Percentiles rank a stretch among this genome's conserved stretches.
Conservation (phyloP, 225 moss, liverwort and hornwort species). For the Marchantia paleacea region DNA sequence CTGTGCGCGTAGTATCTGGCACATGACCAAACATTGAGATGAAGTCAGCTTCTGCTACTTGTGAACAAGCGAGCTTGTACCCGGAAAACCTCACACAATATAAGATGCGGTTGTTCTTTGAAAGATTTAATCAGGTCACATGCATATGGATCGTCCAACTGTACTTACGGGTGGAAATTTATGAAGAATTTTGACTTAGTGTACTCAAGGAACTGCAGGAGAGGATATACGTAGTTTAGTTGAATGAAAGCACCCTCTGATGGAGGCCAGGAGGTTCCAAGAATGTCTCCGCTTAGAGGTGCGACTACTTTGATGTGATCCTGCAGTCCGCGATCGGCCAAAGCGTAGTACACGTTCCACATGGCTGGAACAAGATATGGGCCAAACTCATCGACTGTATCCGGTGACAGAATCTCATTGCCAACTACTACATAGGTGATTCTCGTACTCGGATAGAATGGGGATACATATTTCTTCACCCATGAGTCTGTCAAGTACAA, state of each 20-base stretch:
- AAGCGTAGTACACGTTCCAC: constrained; percentile 25
- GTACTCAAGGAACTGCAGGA: constrained; percentile 16
- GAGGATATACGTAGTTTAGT: constrained; percentile 10
- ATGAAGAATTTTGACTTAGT: too few species aligned
- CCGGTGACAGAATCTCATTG: too few species aligned
- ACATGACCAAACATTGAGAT: background rate
- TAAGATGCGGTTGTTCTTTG: background rate
- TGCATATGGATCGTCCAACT: too few species aligned
- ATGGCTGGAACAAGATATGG: constrained; percentile 20
- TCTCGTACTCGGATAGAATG: too few species aligned
- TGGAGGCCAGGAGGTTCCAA: constrained; percentile 20
- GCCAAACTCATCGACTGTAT: too few species aligned
- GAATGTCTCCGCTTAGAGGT: constrained; percentile 24
- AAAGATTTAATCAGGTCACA: too few species aligned
- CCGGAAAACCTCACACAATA: background rate
- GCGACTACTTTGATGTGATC: constrained; percentile 21
- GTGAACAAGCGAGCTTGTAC: background rate
- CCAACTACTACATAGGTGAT: too few species aligned
- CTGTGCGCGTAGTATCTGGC: constrained; percentile 26
- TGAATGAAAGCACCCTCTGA: background rate
- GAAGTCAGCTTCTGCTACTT: background rate
- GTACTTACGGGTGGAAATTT: too few species aligned
- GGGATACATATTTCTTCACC: constrained; percentile 12
- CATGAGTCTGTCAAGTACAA: constrained; percentile 8
- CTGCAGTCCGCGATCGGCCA: constrained; percentile 10